Base-by-base conservation (phyloP, 1,139 yeast species). In the Yarrowia galli region DNA sequence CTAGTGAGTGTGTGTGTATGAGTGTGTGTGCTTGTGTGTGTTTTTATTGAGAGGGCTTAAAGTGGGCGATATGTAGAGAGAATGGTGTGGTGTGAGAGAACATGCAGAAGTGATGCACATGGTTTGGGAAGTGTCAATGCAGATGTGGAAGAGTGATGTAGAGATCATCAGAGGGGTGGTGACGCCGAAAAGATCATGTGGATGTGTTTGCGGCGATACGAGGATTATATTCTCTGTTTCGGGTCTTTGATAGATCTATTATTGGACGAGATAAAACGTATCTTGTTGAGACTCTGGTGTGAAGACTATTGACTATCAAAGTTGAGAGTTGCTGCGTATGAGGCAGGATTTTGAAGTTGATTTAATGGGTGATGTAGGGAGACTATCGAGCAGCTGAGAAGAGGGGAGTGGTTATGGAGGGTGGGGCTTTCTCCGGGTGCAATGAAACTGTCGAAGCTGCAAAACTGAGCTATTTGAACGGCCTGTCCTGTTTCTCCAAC, bases 261-360 rank as follows among this genome's bases (percentile, higher is more conserved):
- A 22, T 8, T 45, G 18, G 5, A 10, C 49, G 12, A 6, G 18
- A 7, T 23, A 28, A n/a, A 45, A 9, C 18, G 49, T 3, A 13
- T 22, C 12, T 8, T 15, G 25, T 18, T 8, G 46, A 42, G 20
- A 38, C 22, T 9, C 46, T 42, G 4, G 22, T 18, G 2, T 13
- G 12, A 48, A 28, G 23, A 12, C 23, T n/a, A 28, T 28, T 48
- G 18, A 4, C 12, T 8, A 51, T 51, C 58, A 35, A 25, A 22
- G 58, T 51, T 51, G 56, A 18, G 8, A 35, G 56, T 51, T 51
- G 58, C 58, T 51, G 43, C 15, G 43, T 51, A 51, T 51, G 20
- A 25, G 15, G 42, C 43, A 32, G 20, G 32, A 3, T 10, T 28
- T 28, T 28, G 32, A 32, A 15, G n/a, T 35, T 2, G 36, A 35